Conservation (phyloP, 2,329 filamentous ascomycete genomes). For the Penicillium sp. region DNA sequence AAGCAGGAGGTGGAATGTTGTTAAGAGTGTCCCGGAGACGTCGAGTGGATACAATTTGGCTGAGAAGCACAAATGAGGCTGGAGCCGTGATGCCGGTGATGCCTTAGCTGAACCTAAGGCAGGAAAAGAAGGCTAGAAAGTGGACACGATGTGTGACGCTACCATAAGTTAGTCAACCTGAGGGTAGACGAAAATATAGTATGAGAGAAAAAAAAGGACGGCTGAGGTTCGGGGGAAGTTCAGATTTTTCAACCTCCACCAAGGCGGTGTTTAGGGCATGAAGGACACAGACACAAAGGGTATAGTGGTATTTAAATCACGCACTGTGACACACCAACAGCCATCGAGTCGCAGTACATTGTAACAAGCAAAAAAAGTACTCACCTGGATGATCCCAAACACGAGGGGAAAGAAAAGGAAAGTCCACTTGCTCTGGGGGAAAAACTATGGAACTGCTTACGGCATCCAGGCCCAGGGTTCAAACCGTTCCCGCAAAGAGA, state of each 20-base stretch:
- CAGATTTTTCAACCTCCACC: conserved; percentile 18
- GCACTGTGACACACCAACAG: conserved; percentile 7
- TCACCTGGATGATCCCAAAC: conserved; percentile 7
- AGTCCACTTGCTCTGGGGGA: background rate
- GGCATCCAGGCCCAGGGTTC: background rate
- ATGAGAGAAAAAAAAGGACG: conserved; percentile 22
- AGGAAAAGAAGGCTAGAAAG: conserved; percentile 26
- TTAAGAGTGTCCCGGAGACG: conserved; percentile 49
- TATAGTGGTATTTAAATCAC: conserved; percentile 14
- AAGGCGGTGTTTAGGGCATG: conserved; percentile 19
- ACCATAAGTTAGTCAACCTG: background rate
- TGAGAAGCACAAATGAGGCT: conserved; percentile 30
- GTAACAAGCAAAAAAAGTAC: conserved; percentile 6
- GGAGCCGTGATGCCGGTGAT: conserved; percentile 40
- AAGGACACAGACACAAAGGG: background rate
- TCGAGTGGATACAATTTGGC: conserved; percentile 47
- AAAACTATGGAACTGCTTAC: background rate
- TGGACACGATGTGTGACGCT: background rate
- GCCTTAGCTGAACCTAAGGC: conserved; percentile 42
- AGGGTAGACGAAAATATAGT: background rate
- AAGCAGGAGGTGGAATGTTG: conserved; percentile 47
- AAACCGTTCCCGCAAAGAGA: background rate
- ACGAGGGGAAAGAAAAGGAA: background rate
- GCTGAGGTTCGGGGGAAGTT: conserved; percentile 8
- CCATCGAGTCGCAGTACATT: background rate